Conservation (phyloP, 2,329 filamentous ascomycete species). For the Davidsoniella eucalypti region DNA sequence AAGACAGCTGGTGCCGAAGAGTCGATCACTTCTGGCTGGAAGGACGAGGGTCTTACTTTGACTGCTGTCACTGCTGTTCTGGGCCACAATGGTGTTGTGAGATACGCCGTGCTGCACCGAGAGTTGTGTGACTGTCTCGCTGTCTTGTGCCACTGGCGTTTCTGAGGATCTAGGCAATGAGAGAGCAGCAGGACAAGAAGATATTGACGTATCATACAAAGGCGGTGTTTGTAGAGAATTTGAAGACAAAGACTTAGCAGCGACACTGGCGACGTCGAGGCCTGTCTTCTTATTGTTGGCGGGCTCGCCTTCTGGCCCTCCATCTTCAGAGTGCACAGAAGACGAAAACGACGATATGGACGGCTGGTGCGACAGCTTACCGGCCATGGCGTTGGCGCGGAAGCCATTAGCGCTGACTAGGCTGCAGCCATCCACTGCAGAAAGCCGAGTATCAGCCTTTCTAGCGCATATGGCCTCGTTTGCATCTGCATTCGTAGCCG, state of each 20-base stretch:
- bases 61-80: background rate
- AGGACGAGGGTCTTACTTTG: conserved; percentile 1
- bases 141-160: background rate
- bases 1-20: background rate
- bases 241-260: background rate
- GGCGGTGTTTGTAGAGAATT: background rate
- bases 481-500: too few relatives aligned
- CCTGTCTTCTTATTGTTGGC: background rate
- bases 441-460: too few relatives aligned
- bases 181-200: too few relatives aligned
- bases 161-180: background rate
- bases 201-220: background rate
- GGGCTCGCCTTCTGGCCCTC: background rate
- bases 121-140: conserved; percentile 5
- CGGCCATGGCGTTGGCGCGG: background rate
- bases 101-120: background rate
- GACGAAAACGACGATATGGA: conserved; percentile 3
- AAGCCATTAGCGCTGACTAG: background rate
- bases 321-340: background rate
- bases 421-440: background rate
- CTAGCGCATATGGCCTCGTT: too few relatives aligned
- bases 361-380: background rate
- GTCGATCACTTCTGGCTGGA: background rate
- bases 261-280: background rate
- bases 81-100: too few relatives aligned